Evolutionary conservation across 495 filamentous ascomycete species (phyloP), one percentile per base, ranked within the genome.

Genomic region (Penicillium bialowiezense): DNA sequence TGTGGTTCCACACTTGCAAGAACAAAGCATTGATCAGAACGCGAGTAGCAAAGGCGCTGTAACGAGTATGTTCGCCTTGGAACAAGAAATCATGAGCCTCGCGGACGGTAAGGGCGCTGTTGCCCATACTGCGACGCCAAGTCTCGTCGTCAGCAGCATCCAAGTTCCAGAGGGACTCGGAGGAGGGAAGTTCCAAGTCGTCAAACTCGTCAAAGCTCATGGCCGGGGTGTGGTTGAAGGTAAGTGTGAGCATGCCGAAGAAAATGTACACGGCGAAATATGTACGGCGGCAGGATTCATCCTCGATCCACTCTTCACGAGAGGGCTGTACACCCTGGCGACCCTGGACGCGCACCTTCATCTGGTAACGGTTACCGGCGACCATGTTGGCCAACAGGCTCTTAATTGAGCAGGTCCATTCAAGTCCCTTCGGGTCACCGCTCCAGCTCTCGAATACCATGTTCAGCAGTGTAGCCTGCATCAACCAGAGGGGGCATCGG

Each of bases 371-470:
- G 62, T 97, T 97, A 40, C 93, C 93, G 45, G 91, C 90, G 49
- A 98, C 93, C 92, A 98, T 97, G 64, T 97, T 97, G 55, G 91
- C 90, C 19, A 98, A 83, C 10, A 97, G 75, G 75, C 90, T 92
- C 81, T 97, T 97, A 69, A 97, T 97, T 2, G 93, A 97, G 65
- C 91, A 96, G 18, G 93, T 91, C 92, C 92, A 98, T 68, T 98
- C 93, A 6, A 98, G 78, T 18, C 95, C 95, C 71, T 97, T 97
- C 12, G 93, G 82, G 64, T 97, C 93, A 52, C 93, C 93, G 64
- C 95, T 97, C 93, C 93, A 98, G 77, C 92, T 97, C 31, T 95
- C 93, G 67, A 98, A 97, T 56, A 95, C 87, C 93, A 97, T 97
- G 76, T 98, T 98, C 38, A 98, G 75, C 41, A 98, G 75, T 12